Conservation (phyloP, 495 filamentous ascomycete genomes). For the Lasiosphaeris hirsuta region DNA sequence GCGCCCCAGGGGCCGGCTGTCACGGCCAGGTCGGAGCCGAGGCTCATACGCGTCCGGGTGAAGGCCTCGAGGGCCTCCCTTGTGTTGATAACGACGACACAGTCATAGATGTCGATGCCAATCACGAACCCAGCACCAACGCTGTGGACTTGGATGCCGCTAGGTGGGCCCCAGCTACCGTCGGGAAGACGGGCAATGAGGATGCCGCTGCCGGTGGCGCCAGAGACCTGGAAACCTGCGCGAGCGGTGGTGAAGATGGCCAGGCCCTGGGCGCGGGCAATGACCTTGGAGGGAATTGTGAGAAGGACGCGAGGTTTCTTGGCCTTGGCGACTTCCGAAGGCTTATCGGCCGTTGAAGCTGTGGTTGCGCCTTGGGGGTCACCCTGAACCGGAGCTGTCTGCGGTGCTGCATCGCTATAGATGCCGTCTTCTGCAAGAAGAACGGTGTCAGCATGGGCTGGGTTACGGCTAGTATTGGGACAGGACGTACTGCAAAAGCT, state of each 20-base stretch:
- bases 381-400: constrained; percentile 7
- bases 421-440: constrained; percentile 28
- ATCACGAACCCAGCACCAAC: constrained; percentile 73
- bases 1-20: constrained; percentile 70
- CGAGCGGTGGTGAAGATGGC: constrained; percentile 84
- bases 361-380: constrained; percentile 4
- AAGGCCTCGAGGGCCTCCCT: constrained; percentile 69
- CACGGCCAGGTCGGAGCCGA: constrained; percentile 72
- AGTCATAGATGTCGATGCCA: constrained; percentile 81
- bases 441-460: neutral
- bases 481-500: constrained; percentile 65
- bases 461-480: neutral
- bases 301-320: constrained; percentile 45
- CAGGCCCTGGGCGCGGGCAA: constrained; percentile 68
- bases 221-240: constrained; percentile 73
- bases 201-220: constrained; percentile 72
- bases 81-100: constrained; percentile 78
- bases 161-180: constrained; percentile 73
- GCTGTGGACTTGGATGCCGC: constrained; percentile 71
- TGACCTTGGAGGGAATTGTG: constrained; percentile 73
- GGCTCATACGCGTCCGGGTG: constrained; percentile 65
- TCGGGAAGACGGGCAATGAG: constrained; percentile 66
- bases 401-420: constrained; percentile 24
- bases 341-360: constrained; percentile 2
- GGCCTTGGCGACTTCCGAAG: constrained; percentile 13